Conservation (phyloP, 1,284 basidiomycete genomes). For the Phaffia rhodozyma region DNA sequence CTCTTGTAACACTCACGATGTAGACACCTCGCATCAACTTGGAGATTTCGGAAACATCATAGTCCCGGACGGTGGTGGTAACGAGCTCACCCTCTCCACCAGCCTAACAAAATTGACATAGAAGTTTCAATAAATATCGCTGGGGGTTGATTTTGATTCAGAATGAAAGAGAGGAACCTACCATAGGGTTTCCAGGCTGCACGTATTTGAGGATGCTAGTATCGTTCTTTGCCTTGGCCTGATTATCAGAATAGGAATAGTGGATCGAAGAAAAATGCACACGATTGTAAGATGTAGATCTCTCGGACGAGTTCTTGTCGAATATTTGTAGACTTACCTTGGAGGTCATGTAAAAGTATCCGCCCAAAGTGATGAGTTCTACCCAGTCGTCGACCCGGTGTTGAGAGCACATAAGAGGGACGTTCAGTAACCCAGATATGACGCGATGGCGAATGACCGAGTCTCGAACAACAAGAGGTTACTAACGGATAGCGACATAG, state of each 20-base stretch:
- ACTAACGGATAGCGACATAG: slow-evolving; percentile 54
- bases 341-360: slow-evolving; percentile 32
- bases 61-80: slow-evolving; percentile 86
- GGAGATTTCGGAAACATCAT: slow-evolving; percentile 75
- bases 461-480: slow-evolving; percentile 52
- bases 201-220: slow-evolving; percentile 85
- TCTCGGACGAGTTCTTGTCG: neutral
- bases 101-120: slow-evolving; percentile 47
- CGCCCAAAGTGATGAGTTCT: slow-evolving; percentile 25
- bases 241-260: neutral
- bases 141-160: neutral
- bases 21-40: slow-evolving; percentile 70
- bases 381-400: too few relatives aligned
- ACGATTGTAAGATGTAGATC: neutral
- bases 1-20: slow-evolving; percentile 35
- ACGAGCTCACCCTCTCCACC: slow-evolving; percentile 61
- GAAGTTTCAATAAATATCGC: slow-evolving; percentile 17
- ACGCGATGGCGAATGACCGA: slow-evolving; percentile 42
- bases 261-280: neutral
- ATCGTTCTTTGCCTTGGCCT: slow-evolving; percentile 93
- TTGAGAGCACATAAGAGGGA: neutral
- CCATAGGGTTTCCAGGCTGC: slow-evolving; percentile 39
- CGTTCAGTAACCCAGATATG: neutral
- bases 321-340: slow-evolving; percentile 23
- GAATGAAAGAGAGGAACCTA: slow-evolving; percentile 19